Conservation (phyloP, 2,329 filamentous ascomycete genomes). For the Graphiopsis chlorocephala region DNA sequence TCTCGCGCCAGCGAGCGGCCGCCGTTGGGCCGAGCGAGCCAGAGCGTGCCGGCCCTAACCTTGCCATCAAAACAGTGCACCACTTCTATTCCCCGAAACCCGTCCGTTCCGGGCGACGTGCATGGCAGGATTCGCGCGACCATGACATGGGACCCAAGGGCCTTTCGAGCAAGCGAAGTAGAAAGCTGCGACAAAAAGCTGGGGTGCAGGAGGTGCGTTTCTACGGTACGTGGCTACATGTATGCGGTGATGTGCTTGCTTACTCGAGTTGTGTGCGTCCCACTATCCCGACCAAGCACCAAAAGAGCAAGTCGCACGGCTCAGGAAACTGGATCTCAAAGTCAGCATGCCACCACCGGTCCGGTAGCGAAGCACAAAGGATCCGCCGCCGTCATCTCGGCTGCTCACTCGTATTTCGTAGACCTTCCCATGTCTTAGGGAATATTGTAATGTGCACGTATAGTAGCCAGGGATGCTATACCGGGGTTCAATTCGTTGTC, state of each 20-base stretch:
- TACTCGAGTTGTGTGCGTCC: not conserved
- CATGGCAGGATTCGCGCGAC: constrained; percentile 2
- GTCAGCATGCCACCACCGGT: not conserved
- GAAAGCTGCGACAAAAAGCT: not conserved
- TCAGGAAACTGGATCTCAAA: not conserved
- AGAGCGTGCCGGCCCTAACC: constrained; percentile 9
- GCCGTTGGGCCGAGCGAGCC: constrained; percentile 10
- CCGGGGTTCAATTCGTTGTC: not conserved
- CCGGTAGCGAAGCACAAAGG: constrained; percentile 7
- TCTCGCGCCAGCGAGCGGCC: constrained; percentile 4
- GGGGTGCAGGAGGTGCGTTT: not conserved
- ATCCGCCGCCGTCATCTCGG: not conserved
- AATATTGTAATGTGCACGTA: not conserved
- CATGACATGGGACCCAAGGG: not conserved
- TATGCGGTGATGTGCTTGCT: not conserved
- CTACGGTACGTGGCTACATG: not conserved
- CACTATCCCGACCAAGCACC: not conserved
- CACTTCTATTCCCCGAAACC: constrained; percentile 7
- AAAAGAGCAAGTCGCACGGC: not conserved
- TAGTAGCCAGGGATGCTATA: not conserved
- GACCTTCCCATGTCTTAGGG: not conserved
- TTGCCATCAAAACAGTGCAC: not conserved
- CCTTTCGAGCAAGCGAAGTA: not conserved
- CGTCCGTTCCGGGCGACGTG: constrained; percentile 13
- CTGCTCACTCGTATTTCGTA: not conserved